These are phyloP conservation scores for Pseudoturritis turrita DNA, from an alignment of 345 rosid species.

Conservation along the genomic window DNA sequence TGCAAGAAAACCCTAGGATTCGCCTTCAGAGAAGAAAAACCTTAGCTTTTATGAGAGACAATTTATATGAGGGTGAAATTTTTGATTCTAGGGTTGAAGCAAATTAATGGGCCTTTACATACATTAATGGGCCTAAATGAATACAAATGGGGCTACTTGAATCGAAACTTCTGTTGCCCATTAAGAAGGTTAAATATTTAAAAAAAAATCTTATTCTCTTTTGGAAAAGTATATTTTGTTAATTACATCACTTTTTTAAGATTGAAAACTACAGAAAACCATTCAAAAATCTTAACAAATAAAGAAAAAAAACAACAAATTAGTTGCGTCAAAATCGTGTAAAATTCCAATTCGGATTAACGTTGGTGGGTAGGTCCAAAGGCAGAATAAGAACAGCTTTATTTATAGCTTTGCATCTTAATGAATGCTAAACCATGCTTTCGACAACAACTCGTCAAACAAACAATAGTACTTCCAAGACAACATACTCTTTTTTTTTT, in stretches of 20 bases:
- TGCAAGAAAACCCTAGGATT: constrained; percentile 19
- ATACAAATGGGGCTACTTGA: neutral
- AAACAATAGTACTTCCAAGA: neutral
- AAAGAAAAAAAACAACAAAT: neutral
- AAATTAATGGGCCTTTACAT: neutral
- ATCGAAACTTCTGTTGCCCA: neutral
- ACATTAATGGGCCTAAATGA: neutral
- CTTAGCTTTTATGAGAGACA: neutral
- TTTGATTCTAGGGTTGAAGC: constrained; percentile 22
- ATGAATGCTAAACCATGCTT: constrained; percentile 12
- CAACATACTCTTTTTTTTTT: too few relatives aligned
- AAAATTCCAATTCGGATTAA: neutral
- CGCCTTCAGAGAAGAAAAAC: constrained; percentile 7
- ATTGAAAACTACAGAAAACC: neutral
- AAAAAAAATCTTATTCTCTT: too few relatives aligned
- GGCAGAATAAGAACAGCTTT: constrained; percentile 12
- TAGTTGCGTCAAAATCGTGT: neutral
- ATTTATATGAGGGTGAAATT: constrained; percentile 11
- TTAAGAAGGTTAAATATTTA: neutral
- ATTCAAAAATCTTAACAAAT: neutral
- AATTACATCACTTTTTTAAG: neutral
- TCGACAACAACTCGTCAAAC: constrained; percentile 13
- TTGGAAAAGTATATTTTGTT: neutral
- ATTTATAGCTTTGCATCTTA: constrained; percentile 31
- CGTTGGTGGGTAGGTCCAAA: constrained; percentile 21